Percentiles rank a stretch among this genome's conserved stretches.
These are phyloP conservation scores for Silene uniflora DNA, from an alignment of 148 eudicot species.

Conservation along the genomic window DNA sequence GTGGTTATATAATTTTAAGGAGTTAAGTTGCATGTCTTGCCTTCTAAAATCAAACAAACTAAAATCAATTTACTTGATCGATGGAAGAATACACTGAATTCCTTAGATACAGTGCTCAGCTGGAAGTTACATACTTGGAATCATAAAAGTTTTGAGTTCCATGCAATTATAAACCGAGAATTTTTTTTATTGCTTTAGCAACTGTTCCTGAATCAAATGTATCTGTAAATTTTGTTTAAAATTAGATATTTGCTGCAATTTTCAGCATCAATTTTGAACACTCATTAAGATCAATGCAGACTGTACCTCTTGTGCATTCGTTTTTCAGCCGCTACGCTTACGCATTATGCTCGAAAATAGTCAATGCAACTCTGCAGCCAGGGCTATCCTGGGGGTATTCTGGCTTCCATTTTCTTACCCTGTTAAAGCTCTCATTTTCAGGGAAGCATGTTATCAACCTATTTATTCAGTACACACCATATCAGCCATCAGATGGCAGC, in stretches of 20 bases:
- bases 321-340: background rate
- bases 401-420: background rate
- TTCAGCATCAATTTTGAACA: background rate
- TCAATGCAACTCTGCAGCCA: background rate
- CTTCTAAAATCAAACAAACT: background rate
- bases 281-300: background rate
- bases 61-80: background rate
- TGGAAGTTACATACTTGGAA: background rate
- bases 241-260: background rate
- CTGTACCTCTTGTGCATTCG: background rate
- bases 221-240: background rate
- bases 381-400: background rate
- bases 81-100: background rate
- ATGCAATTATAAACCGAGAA: background rate
- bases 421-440: conserved; percentile 18
- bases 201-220: background rate
- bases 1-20: background rate
- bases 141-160: background rate
- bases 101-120: background rate
- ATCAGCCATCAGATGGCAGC: conserved; percentile 81
- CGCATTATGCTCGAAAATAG: background rate
- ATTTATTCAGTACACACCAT: conserved; percentile 89
- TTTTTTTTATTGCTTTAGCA: too few species aligned
- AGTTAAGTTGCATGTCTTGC: background rate
- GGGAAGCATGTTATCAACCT: conserved; percentile 90